These are phyloP conservation scores for Dendrobium catenatum DNA, from an alignment of 106 monocot genomes.

Conservation along the genomic window DNA sequence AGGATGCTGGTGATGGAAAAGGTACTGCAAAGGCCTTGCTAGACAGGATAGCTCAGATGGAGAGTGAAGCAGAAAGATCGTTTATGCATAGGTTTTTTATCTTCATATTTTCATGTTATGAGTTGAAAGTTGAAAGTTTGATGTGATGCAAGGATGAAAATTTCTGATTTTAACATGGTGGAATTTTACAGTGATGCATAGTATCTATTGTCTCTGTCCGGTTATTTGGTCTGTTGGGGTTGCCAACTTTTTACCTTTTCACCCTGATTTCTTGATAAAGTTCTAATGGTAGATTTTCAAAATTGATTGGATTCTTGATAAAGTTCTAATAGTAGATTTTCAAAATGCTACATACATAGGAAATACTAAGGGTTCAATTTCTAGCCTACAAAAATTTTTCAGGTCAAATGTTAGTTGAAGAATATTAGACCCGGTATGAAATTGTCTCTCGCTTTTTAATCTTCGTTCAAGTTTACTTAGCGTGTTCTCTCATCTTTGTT, in stretches of 20 bases:
- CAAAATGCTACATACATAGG: background rate
- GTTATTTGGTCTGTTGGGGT: background rate
- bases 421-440: background rate
- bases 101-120: background rate
- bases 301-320: background rate
- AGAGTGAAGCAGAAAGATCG: constrained; percentile 81
- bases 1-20: constrained; percentile 73
- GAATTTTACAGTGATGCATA: background rate
- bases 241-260: background rate
- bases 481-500: background rate
- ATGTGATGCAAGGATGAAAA: background rate
- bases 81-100: constrained; percentile 82
- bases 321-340: background rate
- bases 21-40: constrained; percentile 77
- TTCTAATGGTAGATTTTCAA: background rate
- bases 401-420: background rate
- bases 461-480: background rate
- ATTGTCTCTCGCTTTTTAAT: background rate
- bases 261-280: background rate
- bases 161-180: background rate
- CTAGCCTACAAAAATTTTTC: background rate
- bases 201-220: background rate
- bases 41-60: constrained; percentile 67
- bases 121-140: background rate
- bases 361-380: background rate